Evolutionary conservation across 768 basidiomycete species (phyloP).

Genomic region (Lentinula guzmanii): DNA sequence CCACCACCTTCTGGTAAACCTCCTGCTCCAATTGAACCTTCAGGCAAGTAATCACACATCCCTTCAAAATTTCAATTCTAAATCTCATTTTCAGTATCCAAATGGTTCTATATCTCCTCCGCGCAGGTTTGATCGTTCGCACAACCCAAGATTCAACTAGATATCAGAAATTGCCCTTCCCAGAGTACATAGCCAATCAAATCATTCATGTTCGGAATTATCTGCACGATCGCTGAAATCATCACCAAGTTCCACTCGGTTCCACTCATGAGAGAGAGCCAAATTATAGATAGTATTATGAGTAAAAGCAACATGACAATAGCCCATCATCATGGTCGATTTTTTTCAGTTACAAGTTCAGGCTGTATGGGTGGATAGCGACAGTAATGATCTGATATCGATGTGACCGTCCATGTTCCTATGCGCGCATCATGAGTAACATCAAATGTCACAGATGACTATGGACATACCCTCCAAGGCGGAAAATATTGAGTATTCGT

Average conservation of each 20-base stretch:
- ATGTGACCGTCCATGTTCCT: conserved; percentile 93
- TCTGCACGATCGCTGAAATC: too few species aligned
- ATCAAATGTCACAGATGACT: neutral
- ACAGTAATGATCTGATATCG: conserved; percentile 86
- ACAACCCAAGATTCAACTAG: neutral
- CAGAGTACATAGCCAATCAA: neutral
- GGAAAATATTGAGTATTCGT: conserved; percentile 87
- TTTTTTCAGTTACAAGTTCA: conserved; percentile 29
- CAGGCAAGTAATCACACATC: conserved; percentile 49
- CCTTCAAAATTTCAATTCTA: neutral
- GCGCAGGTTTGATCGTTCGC: conserved; percentile 56
- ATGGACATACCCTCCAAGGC: conserved; percentile 71
- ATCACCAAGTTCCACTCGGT: too few species aligned
- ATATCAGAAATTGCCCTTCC: neutral
- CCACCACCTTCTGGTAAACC: conserved; percentile 79
- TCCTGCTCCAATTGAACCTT: conserved; percentile 85
- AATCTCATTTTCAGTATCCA: conserved; percentile 51
- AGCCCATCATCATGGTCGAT: neutral
- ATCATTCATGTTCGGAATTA: neutral
- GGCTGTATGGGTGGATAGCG: conserved; percentile 76
- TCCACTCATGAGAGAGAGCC: too few species aligned
- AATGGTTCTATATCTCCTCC: conserved; percentile 94
- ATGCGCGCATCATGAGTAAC: conserved; percentile 2
- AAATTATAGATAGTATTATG: too few species aligned
- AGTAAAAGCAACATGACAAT: neutral